These are phyloP conservation scores for Camellia sinensis DNA, from an alignment of 148 eudicot genomes.

Conservation along the genomic window DNA sequence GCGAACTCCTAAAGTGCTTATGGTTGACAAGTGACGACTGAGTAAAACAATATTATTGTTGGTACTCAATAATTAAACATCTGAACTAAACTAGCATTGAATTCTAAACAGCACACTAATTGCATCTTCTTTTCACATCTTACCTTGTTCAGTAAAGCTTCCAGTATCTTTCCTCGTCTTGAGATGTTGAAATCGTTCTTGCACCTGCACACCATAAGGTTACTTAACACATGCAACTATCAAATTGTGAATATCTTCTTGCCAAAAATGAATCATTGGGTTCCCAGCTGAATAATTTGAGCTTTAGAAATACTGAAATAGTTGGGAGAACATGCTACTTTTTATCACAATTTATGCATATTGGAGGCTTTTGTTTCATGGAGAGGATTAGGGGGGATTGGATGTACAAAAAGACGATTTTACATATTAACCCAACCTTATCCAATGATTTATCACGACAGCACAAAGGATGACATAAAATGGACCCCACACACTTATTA, in stretches of 20 bases:
- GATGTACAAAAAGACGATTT: not conserved
- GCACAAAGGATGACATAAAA: not conserved
- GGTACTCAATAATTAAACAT: not conserved
- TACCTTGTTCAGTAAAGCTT: conserved; percentile 87
- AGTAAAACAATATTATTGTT: not conserved
- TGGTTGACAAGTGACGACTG: not conserved
- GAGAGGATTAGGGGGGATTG: not conserved
- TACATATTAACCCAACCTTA: not conserved
- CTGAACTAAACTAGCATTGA: not conserved
- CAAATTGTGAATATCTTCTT: not conserved
- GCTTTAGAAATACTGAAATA: not conserved
- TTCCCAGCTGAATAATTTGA: not conserved
- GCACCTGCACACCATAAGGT: conserved; percentile 51
- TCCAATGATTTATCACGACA: not conserved
- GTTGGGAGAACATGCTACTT: not conserved
- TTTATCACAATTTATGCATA: not conserved
- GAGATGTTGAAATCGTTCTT: conserved; percentile 75
- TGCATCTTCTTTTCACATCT: conserved; percentile 11
- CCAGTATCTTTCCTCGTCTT: conserved; percentile 85
- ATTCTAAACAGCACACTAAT: not conserved
- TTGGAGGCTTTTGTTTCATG: not conserved
- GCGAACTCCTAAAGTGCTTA: not conserved
- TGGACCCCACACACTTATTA: not conserved
- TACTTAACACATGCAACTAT: not conserved
- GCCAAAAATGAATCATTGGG: not conserved